phyloP scores from a whole-genome alignment of 148 eudicot genomes.

The Nyssa sinensis region DNA sequence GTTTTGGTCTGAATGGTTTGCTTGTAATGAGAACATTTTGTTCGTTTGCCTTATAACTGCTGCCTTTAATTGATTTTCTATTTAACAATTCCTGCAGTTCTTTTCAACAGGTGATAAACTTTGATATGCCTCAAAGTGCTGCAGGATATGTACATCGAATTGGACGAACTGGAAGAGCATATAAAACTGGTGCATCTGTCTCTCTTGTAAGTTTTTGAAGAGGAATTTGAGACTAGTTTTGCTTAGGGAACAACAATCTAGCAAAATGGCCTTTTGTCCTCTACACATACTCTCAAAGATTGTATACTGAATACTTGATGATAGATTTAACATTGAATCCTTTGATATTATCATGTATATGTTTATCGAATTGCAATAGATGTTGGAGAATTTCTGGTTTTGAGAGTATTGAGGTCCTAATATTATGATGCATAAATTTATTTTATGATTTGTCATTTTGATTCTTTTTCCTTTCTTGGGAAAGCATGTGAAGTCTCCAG shows the following conservation, averaged over 20 bases:
- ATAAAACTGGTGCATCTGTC: slow-evolving; percentile 85
- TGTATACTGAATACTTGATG: neutral
- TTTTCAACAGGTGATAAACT: slow-evolving; percentile 72
- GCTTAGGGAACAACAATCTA: neutral
- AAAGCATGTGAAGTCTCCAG: neutral
- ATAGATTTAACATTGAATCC: neutral
- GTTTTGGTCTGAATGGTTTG: neutral
- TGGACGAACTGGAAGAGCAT: slow-evolving; percentile 99
- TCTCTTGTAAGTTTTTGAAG: slow-evolving; percentile 63
- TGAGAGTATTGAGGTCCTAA: neutral
- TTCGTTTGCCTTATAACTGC: neutral
- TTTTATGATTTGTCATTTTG: neutral
- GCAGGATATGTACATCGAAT: slow-evolving; percentile 91
- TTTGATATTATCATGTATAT: neutral
- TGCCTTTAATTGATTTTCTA: neutral
- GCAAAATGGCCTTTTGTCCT: neutral
- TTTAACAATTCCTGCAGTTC: slow-evolving; percentile 2
- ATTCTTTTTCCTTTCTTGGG: neutral
- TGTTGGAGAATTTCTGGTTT: neutral
- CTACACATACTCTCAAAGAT: neutral
- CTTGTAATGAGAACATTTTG: neutral
- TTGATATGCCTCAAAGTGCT: slow-evolving; percentile 81
- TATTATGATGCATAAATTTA: neutral
- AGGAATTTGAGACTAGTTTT: neutral
- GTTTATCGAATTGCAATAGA: neutral